Percentiles rank a stretch among this genome's conserved stretches.
Conservation (phyloP, 257 asterid genomes). For the Jacaranda mimosifolia region DNA sequence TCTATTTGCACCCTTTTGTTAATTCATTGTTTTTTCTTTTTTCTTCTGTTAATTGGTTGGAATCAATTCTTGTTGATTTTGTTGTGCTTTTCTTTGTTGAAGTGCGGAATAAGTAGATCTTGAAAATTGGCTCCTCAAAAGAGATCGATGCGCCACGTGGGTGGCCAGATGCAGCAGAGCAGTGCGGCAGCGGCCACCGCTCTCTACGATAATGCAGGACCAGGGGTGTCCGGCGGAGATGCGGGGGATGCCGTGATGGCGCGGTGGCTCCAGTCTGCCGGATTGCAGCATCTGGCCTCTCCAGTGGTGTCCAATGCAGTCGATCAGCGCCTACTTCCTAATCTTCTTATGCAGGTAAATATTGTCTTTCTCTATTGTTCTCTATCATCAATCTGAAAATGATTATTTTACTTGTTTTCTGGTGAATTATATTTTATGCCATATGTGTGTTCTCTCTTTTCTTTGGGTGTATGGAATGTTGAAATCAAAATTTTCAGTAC, state of each 20-base stretch:
- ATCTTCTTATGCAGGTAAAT: constrained; percentile 82
- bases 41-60: constrained; percentile 7
- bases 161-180: constrained; percentile 99
- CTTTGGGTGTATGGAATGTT: constrained; percentile 15
- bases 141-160: constrained; percentile 97
- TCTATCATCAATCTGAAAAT: constrained; percentile 6
- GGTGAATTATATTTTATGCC: neutral
- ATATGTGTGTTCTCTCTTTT: neutral
- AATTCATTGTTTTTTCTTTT: constrained; percentile 3
- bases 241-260: constrained; percentile 98
- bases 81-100: constrained; percentile 32
- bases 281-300: constrained; percentile 99
- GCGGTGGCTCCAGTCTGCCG: constrained; percentile 99
- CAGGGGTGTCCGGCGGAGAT: constrained; percentile 79
- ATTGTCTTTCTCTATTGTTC: neutral
- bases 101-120: constrained; percentile 71
- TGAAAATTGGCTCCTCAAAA: constrained; percentile 99
- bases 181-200: constrained; percentile 85
- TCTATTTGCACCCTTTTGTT: constrained; percentile 20
- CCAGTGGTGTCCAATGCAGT: constrained; percentile 83
- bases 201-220: constrained; percentile 83
- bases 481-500: constrained; percentile 16
- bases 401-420: constrained; percentile 2
- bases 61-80: constrained; percentile 10
- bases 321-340: constrained; percentile 81